Conservation (phyloP, 2,329 filamentous ascomycete species). For the Cyclaneusma minus region DNA sequence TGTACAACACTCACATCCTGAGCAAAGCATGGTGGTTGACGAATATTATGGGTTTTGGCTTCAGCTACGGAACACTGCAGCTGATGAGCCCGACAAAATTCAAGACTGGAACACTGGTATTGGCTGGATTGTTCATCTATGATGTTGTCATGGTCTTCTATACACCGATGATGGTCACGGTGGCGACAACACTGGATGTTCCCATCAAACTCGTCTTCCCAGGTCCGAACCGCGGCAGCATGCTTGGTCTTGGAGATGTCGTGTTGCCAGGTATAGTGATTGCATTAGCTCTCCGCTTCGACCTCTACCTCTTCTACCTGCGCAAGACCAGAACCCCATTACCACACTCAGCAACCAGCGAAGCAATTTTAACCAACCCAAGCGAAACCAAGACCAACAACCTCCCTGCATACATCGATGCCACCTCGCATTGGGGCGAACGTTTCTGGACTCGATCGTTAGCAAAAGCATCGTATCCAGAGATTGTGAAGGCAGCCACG, state of each 20-base stretch:
- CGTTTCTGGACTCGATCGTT: slow-evolving; percentile 50
- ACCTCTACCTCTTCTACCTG: slow-evolving; percentile 72
- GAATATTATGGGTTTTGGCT: slow-evolving; percentile 74
- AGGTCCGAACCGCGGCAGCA: slow-evolving; percentile 50
- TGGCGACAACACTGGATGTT: slow-evolving; percentile 78
- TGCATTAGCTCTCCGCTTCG: slow-evolving; percentile 76
- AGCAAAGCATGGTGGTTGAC: slow-evolving; percentile 35
- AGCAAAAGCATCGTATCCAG: slow-evolving; percentile 13
- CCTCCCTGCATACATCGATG: slow-evolving; percentile 38
- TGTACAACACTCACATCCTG: slow-evolving; percentile 16
- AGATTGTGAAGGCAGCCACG: slow-evolving; percentile 13
- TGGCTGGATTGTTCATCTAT: slow-evolving; percentile 77
- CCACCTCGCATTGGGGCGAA: slow-evolving; percentile 61
- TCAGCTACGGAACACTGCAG: slow-evolving; percentile 71
- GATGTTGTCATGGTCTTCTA: slow-evolving; percentile 81
- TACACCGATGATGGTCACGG: slow-evolving; percentile 69
- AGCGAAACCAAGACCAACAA: slow-evolving; percentile 26
- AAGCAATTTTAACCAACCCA: slow-evolving; percentile 19
- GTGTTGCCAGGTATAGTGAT: slow-evolving; percentile 87
- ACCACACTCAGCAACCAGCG: slow-evolving; percentile 20
- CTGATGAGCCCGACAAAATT: slow-evolving; percentile 85
- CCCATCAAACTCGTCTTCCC: slow-evolving; percentile 82
- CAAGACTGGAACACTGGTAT: slow-evolving; percentile 60
- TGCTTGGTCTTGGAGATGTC: slow-evolving; percentile 90
- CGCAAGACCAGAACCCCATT: slow-evolving; percentile 29